Evolutionary conservation across 371 early-diverging fungal genomes (phyloP), one percentile per base, ranked within the genome.

Genomic region (Sporodiniella umbellata): DNA sequence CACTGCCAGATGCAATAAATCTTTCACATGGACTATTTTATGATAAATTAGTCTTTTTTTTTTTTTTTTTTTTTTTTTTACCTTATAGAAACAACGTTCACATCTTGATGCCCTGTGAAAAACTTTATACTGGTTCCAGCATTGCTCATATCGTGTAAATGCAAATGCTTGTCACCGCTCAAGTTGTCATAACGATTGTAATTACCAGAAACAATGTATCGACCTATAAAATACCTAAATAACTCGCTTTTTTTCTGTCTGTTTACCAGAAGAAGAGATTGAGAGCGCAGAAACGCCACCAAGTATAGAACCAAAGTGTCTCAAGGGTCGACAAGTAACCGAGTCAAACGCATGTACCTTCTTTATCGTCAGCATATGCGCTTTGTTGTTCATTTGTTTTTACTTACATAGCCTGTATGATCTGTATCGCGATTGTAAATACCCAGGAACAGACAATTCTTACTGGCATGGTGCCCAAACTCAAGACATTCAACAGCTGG

Each of bases 21-120:
- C 31, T 37, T 38, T 66, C 70, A 22, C 74, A 74, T 11, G 67
- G 66, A 48, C 74, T 73, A 50, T 11, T n/a, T 10, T 18, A 14
- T 24, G 15, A 39, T 17, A 28, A 38, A 21, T 22, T 4, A 7
- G 2, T 12, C 10, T n/a, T 25, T 37, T 33, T 22, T 3, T 19
- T 17, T n/a, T 21, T 33, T 18, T 7, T 43, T 22, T 8, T 43
- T 15, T 18, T 8, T 8, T 30, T 4, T 17, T 30, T 62, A 62
- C 68, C 68, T 68, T 33, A 70, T 58, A 2, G 64, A 49, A 14
- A 70, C 74, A 6, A 67, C 26, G 30, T 74, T 74, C 1, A 74
- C 74, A 49, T 74, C 74, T 0, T 48, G n/a, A 53, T 74, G 74
- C 0, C 56, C 58, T 1, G 70, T 61, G 23, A 33, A 46, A 14